Evolutionary conservation across 768 basidiomycete species (phyloP).

Genomic region (Tulasnella calospora): DNA sequence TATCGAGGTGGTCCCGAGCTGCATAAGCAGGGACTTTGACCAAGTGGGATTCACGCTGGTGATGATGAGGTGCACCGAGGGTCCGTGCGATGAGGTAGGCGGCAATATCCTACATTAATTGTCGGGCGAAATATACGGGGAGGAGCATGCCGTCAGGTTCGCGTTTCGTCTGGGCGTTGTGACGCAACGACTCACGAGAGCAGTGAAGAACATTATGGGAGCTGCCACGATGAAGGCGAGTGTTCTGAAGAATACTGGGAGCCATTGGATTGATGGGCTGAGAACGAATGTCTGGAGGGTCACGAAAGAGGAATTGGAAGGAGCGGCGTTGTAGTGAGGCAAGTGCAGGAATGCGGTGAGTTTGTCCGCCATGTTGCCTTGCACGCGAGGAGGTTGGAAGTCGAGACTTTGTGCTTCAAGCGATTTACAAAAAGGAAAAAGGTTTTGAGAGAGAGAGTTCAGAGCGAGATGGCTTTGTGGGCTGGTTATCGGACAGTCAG

Average conservation of each 20-base stretch:
- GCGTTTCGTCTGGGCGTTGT: not conserved
- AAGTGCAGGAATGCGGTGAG: constrained; percentile 1
- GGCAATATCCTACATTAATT: constrained; percentile 9
- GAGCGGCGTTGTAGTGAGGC: not conserved
- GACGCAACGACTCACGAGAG: constrained; percentile 16
- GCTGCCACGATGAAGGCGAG: constrained; percentile 14
- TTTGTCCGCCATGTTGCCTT: not conserved
- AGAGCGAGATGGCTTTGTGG: not conserved
- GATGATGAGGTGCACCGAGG: constrained; percentile 14
- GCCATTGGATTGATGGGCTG: constrained; percentile 20
- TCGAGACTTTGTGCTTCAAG: not conserved
- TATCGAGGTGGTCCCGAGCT: not conserved
- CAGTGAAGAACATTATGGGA: constrained; percentile 23
- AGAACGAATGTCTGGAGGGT: not conserved
- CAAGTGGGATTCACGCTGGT: not conserved
- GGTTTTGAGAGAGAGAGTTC: not conserved
- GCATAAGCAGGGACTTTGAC: not conserved
- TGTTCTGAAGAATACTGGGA: constrained; percentile 20
- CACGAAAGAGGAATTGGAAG: not conserved
- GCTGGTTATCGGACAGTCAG: not conserved
- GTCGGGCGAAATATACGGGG: not conserved
- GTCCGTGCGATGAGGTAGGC: constrained; percentile 27
- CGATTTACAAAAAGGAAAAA: not conserved
- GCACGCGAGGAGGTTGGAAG: not conserved
- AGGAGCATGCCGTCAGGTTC: not conserved